A percentile compares a stretch with the other conserved stretches of the same genome.
Evolutionary conservation across 2,329 filamentous ascomycete genomes (phyloP).

Genomic region (Pseudogymnoascus sp.): DNA sequence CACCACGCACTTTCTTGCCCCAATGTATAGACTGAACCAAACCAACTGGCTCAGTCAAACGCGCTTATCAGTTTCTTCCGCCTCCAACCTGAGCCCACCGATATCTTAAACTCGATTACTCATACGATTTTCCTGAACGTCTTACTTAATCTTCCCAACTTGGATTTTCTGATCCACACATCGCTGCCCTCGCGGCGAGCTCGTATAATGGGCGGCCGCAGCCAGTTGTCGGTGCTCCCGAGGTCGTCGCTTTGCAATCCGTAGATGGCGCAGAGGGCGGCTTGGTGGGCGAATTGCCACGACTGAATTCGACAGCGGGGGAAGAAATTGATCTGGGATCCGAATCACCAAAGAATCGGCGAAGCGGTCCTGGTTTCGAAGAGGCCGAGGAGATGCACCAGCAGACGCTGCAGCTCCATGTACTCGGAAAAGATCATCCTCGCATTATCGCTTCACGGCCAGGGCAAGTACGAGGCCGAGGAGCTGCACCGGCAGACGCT

Average conservation of each 20-base stretch:
- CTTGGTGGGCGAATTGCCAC: slow-evolving; percentile 44
- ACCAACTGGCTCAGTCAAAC: slow-evolving; percentile 28
- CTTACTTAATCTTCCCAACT: slow-evolving; percentile 40
- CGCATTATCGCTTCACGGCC: too few species aligned
- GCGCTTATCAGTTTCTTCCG: slow-evolving; percentile 19
- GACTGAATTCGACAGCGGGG: slow-evolving; percentile 45
- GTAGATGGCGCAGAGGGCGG: slow-evolving; percentile 32
- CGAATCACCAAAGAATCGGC: slow-evolving; percentile 35
- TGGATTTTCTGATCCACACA: slow-evolving; percentile 45
- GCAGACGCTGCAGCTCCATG: too few species aligned
- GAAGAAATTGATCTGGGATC: slow-evolving; percentile 53
- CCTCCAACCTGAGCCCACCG: slow-evolving; percentile 48
- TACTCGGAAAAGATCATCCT: too few species aligned
- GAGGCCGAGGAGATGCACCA: too few species aligned
- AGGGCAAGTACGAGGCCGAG: too few species aligned
- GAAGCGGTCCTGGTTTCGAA: slow-evolving; percentile 45
- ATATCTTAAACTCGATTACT: slow-evolving; percentile 38
- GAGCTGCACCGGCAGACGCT: too few species aligned
- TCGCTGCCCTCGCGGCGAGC: slow-evolving; percentile 25
- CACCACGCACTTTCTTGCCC: neutral
- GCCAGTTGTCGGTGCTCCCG: slow-evolving; percentile 25
- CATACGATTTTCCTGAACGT: slow-evolving; percentile 30
- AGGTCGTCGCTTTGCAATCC: slow-evolving; percentile 11
- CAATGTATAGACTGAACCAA: neutral
- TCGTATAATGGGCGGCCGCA: slow-evolving; percentile 22